Conservation (phyloP, 2,329 filamentous ascomycete genomes). For the Talaromyces sp. region DNA sequence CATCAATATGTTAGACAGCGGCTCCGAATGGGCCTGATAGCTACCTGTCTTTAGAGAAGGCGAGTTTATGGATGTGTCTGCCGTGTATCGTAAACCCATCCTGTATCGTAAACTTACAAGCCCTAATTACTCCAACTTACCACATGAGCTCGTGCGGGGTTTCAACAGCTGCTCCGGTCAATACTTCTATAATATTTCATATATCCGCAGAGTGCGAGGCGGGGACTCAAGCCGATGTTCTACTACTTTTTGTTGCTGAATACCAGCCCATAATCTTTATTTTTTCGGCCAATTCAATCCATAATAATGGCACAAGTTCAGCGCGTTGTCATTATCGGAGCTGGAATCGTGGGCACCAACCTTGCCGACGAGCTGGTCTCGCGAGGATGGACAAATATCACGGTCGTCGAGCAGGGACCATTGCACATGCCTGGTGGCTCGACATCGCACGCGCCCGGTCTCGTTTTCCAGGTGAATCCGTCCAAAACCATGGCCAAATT, state of each 20-base stretch:
- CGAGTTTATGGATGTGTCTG: neutral
- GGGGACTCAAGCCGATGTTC: neutral
- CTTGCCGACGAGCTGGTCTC: conserved; percentile 60
- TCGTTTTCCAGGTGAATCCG: conserved; percentile 59
- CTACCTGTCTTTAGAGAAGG: neutral
- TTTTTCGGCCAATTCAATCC: neutral
- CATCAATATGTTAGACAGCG: neutral
- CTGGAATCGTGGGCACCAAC: conserved; percentile 61
- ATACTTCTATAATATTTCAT: neutral
- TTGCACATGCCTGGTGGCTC: conserved; percentile 60
- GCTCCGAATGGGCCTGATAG: neutral
- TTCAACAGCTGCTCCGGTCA: neutral
- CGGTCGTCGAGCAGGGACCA: conserved; percentile 61
- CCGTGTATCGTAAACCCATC: neutral
- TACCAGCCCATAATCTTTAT: neutral
- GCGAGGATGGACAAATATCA: conserved; percentile 61
- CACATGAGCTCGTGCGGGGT: neutral
- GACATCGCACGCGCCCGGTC: conserved; percentile 60
- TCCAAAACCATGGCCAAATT: conserved; percentile 45
- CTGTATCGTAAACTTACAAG: neutral
- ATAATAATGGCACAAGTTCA: conserved; percentile 31
- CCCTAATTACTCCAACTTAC: neutral
- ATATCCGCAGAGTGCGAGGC: neutral
- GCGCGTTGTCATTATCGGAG: conserved; percentile 57
- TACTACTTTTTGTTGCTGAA: neutral